phyloP scores from a whole-genome alignment of 306 rosid species.

The Arachis stenosperma region DNA sequence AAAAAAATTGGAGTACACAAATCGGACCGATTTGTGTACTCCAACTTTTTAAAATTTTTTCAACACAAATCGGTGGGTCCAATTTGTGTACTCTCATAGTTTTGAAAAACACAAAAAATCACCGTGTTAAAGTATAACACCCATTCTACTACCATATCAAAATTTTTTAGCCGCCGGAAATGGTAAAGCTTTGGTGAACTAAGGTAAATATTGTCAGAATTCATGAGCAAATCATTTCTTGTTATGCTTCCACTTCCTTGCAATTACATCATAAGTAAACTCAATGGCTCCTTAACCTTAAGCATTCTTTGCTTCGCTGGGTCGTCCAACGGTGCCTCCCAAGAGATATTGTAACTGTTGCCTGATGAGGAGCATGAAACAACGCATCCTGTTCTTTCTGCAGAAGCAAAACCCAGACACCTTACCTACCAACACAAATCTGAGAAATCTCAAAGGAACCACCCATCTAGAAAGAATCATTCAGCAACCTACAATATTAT shows the following conservation, averaged over 20 bases:
- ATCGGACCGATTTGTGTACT: no score
- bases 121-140: no score
- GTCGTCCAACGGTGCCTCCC: neutral
- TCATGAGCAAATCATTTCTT: neutral
- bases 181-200: conserved; percentile 7
- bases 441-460: conserved; percentile 22
- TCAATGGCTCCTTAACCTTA: conserved; percentile 6
- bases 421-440: conserved; percentile 1
- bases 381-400: neutral
- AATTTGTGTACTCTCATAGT: no score
- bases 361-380: neutral
- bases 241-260: conserved; percentile 21
- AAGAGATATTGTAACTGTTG: conserved; percentile 3
- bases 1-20: no score
- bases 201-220: neutral
- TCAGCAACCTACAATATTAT: conserved; percentile 32
- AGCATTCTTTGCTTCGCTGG: conserved; percentile 1
- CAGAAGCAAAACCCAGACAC: conserved; percentile 17
- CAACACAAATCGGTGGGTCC: no score
- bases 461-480: conserved; percentile 25
- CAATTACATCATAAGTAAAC: neutral
- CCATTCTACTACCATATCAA: no score
- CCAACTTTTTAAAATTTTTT: no score
- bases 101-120: no score
- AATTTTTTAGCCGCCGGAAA: conserved; percentile 16